Conservation (phyloP, 2,329 filamentous ascomycete species). For the Xylogone sp. region DNA sequence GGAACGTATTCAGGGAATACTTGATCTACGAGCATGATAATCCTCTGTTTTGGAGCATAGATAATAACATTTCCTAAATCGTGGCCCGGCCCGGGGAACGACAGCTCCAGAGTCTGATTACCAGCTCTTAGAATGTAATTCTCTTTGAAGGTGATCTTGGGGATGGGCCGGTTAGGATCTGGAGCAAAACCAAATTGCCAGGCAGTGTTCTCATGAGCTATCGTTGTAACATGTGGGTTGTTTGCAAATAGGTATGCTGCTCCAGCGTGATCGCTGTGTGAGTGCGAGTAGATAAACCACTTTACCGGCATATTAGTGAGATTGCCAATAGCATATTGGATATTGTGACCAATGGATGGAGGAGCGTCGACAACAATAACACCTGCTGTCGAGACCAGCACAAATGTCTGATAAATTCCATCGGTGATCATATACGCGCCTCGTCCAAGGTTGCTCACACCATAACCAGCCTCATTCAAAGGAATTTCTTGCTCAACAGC, state of each 20-base stretch:
- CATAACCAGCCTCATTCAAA: slow-evolving; percentile 11
- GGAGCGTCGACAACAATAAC: slow-evolving; percentile 25
- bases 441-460: slow-evolving; percentile 15
- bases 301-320: slow-evolving; percentile 19
- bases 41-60: slow-evolving; percentile 19
- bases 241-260: slow-evolving; percentile 15
- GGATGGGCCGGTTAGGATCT: slow-evolving; percentile 18
- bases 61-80: slow-evolving; percentile 26
- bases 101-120: slow-evolving; percentile 24
- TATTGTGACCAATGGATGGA: slow-evolving; percentile 19
- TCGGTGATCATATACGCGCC: slow-evolving; percentile 24
- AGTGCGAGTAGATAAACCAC: slow-evolving; percentile 23
- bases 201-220: slow-evolving; percentile 19
- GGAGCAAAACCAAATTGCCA: slow-evolving; percentile 9
- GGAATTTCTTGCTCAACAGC: not conserved
- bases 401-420: slow-evolving; percentile 21
- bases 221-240: slow-evolving; percentile 9
- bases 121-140: slow-evolving; percentile 14
- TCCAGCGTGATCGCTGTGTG: slow-evolving; percentile 22
- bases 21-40: slow-evolving; percentile 24
- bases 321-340: slow-evolving; percentile 21
- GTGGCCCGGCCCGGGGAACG: slow-evolving; percentile 23
- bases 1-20: slow-evolving; percentile 24
- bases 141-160: slow-evolving; percentile 16
- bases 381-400: slow-evolving; percentile 18